These are phyloP conservation scores for Podospora anserina DNA, from an alignment of 495 filamentous ascomycete species.

Conservation along the genomic window DNA sequence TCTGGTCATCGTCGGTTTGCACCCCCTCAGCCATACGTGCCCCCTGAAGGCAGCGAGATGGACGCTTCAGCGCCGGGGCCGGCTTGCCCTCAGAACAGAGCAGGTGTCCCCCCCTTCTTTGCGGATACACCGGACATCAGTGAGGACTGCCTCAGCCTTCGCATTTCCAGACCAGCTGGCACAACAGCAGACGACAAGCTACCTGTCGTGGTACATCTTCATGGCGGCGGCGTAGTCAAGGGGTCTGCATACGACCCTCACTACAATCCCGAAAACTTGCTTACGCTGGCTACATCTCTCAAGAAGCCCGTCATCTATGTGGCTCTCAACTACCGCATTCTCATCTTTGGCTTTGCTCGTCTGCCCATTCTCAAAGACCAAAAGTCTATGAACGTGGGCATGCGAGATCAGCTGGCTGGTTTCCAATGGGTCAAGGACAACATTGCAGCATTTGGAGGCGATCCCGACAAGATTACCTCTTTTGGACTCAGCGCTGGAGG, in stretches of 20 bases:
- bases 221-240: conserved; percentile 40
- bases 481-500: conserved; percentile 22
- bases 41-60: conserved; percentile 27
- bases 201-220: conserved; percentile 43
- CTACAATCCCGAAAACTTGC: conserved; percentile 36
- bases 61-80: conserved; percentile 37
- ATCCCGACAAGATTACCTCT: conserved; percentile 33
- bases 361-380: conserved; percentile 22
- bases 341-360: conserved; percentile 30
- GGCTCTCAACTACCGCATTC: conserved; percentile 29
- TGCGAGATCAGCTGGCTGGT: conserved; percentile 29
- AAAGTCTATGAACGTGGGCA: conserved; percentile 30
- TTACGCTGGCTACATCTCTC: conserved; percentile 36
- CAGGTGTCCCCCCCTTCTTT: conserved; percentile 37
- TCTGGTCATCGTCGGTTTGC: conserved; percentile 37
- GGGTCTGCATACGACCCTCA: conserved; percentile 37
- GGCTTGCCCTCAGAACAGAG: conserved; percentile 39
- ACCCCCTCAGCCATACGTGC: conserved; percentile 32
- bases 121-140: conserved; percentile 35
- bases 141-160: conserved; percentile 44
- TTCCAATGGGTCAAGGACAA: conserved; percentile 43
- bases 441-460: conserved; percentile 27
- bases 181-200: conserved; percentile 30
- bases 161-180: conserved; percentile 38
- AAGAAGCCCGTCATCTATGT: conserved; percentile 37